phyloP scores from a whole-genome alignment of 2,329 filamentous ascomycete genomes.

The Alternaria sp. region DNA sequence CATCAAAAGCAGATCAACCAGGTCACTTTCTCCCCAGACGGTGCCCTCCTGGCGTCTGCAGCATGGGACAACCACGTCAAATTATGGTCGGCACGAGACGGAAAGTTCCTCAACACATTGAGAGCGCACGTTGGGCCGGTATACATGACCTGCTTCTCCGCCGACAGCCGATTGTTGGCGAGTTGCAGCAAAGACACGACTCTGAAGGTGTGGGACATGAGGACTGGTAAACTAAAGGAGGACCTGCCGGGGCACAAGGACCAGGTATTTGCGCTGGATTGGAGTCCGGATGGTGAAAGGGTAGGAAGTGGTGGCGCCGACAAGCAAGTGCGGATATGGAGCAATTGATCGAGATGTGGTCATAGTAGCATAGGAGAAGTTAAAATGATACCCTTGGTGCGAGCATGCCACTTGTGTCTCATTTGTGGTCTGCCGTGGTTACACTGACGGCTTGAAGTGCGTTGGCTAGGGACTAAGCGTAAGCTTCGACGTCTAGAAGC shows the following conservation, averaged over 20 bases:
- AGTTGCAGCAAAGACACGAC: slow-evolving; percentile 92
- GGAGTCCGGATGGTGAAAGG: slow-evolving; percentile 87
- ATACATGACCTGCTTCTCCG: slow-evolving; percentile 90
- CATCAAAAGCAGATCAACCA: slow-evolving; percentile 98
- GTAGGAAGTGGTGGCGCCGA: slow-evolving; percentile 94
- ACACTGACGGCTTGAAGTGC: background rate
- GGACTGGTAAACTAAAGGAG: slow-evolving; percentile 78
- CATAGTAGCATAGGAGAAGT: background rate
- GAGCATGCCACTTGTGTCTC: background rate
- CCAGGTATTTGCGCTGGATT: slow-evolving; percentile 93
- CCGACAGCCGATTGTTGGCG: slow-evolving; percentile 87
- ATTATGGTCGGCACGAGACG: slow-evolving; percentile 81
- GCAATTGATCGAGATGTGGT: slow-evolving; percentile 53
- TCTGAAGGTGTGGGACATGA: slow-evolving; percentile 92
- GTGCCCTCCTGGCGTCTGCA: slow-evolving; percentile 82
- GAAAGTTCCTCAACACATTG: slow-evolving; percentile 82
- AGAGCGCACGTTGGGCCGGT: slow-evolving; percentile 90
- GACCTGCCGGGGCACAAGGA: slow-evolving; percentile 91
- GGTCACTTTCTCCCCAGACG: slow-evolving; percentile 92
- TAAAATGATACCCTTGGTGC: slow-evolving; percentile 17
- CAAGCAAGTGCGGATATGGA: slow-evolving; percentile 73
- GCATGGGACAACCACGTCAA: slow-evolving; percentile 96
- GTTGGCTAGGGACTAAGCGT: background rate
- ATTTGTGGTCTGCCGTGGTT: background rate
- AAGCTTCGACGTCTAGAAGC: background rate